A percentile compares a stretch with the other conserved stretches of the same genome.
Evolutionary conservation across 176 grass and related monocot genomes (phyloP).

Genomic region (Pharus latifolius): DNA sequence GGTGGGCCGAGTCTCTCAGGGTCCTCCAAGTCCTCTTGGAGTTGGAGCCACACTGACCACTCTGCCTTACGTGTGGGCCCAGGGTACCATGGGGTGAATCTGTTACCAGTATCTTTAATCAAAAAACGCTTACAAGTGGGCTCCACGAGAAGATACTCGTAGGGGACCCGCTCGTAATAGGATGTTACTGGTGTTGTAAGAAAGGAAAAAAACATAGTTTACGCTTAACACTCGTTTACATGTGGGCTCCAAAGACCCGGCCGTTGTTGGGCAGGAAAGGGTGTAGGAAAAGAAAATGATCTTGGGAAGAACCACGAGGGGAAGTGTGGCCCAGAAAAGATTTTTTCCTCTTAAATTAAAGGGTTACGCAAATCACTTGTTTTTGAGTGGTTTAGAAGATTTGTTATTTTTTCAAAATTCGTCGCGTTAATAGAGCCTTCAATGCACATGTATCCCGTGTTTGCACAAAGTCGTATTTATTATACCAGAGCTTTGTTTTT

Average conservation of each 20-base stretch:
- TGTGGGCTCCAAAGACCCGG: no score
- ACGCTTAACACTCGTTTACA: no score
- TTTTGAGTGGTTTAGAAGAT: no score
- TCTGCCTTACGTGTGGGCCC: neutral
- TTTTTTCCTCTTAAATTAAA: neutral
- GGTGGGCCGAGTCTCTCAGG: neutral
- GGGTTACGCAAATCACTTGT: neutral
- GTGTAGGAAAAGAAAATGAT: neutral
- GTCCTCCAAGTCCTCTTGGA: neutral
- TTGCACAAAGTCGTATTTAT: no score
- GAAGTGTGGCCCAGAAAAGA: neutral
- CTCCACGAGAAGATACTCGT: rapidly evolving
- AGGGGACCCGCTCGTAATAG: neutral
- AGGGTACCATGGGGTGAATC: no score
- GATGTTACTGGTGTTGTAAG: neutral
- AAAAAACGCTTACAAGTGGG: conserved; percentile 17
- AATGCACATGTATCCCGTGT: no score
- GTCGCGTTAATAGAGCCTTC: no score
- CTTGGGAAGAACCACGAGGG: conserved; percentile 12
- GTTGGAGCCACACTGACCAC: neutral
- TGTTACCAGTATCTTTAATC: no score
- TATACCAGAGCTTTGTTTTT: no score
- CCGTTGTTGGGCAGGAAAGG: no score
- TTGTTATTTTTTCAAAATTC: no score
- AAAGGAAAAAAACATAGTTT: no score